These are phyloP conservation scores for Carex littledalei DNA, from an alignment of 176 grass and related monocot species.

Conservation along the genomic window DNA sequence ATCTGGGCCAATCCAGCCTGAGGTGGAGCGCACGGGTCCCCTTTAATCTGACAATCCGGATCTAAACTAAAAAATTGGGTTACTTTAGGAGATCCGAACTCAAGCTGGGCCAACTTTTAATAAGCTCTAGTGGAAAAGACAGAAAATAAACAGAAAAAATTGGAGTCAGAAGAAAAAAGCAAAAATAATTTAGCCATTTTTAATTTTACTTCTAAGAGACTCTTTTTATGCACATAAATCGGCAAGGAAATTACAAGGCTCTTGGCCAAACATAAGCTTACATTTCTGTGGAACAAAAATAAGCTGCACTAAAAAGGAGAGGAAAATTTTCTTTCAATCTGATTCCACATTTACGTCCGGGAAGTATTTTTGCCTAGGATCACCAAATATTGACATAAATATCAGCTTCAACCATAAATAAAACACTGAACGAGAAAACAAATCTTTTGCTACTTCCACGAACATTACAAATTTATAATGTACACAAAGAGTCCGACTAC, in stretches of 20 bases:
- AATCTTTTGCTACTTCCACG: not conserved
- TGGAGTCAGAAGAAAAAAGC: not conserved
- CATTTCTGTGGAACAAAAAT: not conserved
- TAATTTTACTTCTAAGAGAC: not conserved
- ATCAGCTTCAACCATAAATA: not conserved
- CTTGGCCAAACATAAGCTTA: not conserved
- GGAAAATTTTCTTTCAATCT: conserved; percentile 31
- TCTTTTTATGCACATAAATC: not conserved
- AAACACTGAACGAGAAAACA: not conserved
- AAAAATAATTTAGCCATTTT: not conserved
- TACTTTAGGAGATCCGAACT: no score
- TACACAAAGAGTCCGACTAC: no score
- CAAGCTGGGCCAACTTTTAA: no score
- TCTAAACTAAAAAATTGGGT: no score
- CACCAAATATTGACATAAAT: not conserved
- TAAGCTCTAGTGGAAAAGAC: not conserved
- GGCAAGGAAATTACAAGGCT: not conserved
- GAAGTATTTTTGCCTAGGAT: conserved; percentile 55
- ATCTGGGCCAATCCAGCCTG: no score
- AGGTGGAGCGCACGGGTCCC: no score
- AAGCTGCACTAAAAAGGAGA: not conserved
- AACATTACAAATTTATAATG: not conserved
- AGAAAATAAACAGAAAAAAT: not conserved
- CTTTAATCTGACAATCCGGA: no score
- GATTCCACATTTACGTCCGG: conserved; percentile 38